phyloP scores from a whole-genome alignment of 2,329 filamentous ascomycete genomes.

The Hypoxylon sp. region DNA sequence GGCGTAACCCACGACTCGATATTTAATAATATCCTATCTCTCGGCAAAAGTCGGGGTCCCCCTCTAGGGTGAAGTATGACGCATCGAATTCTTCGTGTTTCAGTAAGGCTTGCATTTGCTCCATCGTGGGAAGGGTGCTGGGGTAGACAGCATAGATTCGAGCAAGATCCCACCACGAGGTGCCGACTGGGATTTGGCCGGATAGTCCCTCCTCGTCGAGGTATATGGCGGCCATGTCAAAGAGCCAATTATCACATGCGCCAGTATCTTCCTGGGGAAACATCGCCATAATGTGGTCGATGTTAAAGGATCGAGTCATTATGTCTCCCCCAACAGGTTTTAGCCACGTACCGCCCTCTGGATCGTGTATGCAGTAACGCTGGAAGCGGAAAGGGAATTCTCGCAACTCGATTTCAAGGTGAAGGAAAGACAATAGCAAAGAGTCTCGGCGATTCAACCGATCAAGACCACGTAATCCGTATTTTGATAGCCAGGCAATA shows the following conservation, averaged over 20 bases:
- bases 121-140: background rate
- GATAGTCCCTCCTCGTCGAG: background rate
- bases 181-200: background rate
- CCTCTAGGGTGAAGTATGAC: background rate
- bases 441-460: background rate
- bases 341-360: background rate
- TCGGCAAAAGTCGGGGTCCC: background rate
- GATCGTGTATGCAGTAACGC: background rate
- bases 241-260: background rate
- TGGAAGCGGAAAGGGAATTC: background rate
- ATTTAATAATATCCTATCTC: background rate
- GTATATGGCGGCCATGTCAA: background rate
- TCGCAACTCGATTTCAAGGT: background rate
- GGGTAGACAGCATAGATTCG: background rate
- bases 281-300: background rate
- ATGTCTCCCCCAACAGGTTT: background rate
- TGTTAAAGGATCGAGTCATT: background rate
- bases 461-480: background rate
- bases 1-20: background rate
- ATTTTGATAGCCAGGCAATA: background rate
- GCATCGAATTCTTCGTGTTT: background rate
- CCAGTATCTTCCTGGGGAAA: background rate
- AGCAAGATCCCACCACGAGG: background rate
- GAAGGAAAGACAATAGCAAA: background rate
- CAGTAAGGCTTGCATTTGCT: background rate